Evolutionary conservation across 495 filamentous ascomycete genomes (phyloP), one percentile per base, ranked within the genome.

Genomic region (Penicillium simplicissimum): DNA sequence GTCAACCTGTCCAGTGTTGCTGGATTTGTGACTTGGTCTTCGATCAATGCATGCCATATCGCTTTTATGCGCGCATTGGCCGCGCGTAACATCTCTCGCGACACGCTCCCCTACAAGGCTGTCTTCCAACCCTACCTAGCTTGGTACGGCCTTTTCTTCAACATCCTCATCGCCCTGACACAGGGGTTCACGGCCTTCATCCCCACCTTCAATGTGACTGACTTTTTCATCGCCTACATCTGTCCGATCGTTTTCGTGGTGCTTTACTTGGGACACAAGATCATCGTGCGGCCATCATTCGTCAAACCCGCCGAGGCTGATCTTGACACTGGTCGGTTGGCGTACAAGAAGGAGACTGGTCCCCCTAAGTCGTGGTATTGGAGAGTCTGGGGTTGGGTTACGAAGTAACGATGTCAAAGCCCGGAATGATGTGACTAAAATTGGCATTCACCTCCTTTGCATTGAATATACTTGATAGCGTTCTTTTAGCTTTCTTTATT

Each of bases 111-210:
- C 0, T 88, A 84, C 66, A 72, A 76, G 37, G 78, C 81, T 19
- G 71, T 76, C n/a, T 66, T 80, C 25, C 83, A 86, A 68, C 84
- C 84, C 1, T 87, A 75, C 63, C 69, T 79, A 19, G 75, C 81
- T 13, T 82, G 74, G 70, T 80, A 80, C 55, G 86, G 85, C 7
- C 72, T 88, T 11, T 78, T 82, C 61, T 86, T 87, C 74, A 84
- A 78, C 69, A 61, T 82, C 14, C 71, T 88, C 48, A 84, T 89
- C 58, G 78, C 82, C 37, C 52, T 89, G 3, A 87, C 85, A 1
- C 84, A 88, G 68, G 86, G 86, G 1, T 89, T 89, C 67, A 86
- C 81, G 0, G 75, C 79, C 8, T 89, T 87, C 68, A 84, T 88
- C 37, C 80, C 81, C 2, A 53, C 38, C 3, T 89, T 87, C 81